Percentiles rank a stretch among this genome's conserved stretches.
phyloP scores from a whole-genome alignment of 2,329 filamentous ascomycete genomes.

The Scedosporium aurantiacum region DNA sequence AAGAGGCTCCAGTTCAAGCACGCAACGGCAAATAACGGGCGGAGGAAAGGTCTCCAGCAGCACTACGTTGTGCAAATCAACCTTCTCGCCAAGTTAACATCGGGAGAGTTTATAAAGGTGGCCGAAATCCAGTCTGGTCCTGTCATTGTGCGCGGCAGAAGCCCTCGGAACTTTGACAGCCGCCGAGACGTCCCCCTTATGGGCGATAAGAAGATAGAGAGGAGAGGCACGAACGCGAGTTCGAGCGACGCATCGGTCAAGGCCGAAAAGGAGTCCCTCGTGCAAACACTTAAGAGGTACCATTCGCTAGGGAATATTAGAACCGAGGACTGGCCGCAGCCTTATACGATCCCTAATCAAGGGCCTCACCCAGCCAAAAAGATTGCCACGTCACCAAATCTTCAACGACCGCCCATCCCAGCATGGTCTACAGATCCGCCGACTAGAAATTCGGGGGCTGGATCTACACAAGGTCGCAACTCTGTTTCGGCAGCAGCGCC shows the following conservation, averaged over 20 bases:
- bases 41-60: slow-evolving; percentile 87
- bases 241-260: slow-evolving; percentile 23
- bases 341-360: slow-evolving; percentile 22
- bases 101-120: slow-evolving; percentile 58
- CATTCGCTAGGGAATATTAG: slow-evolving; percentile 22
- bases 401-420: slow-evolving; percentile 42
- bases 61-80: slow-evolving; percentile 86
- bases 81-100: slow-evolving; percentile 63
- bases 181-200: slow-evolving; percentile 74
- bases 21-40: slow-evolving; percentile 90
- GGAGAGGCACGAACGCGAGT: slow-evolving; percentile 10
- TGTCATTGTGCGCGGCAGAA: slow-evolving; percentile 89
- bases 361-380: slow-evolving; percentile 41
- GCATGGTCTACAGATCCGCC: slow-evolving; percentile 30
- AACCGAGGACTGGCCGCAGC: slow-evolving; percentile 34
- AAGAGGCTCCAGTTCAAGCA: slow-evolving; percentile 93
- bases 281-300: slow-evolving; percentile 19
- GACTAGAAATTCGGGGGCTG: not conserved
- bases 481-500: slow-evolving; percentile 10
- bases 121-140: slow-evolving; percentile 82
- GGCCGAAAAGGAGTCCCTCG: slow-evolving; percentile 18
- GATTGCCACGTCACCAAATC: slow-evolving; percentile 31
- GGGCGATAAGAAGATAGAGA: slow-evolving; percentile 31
- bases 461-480: not conserved
- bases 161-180: slow-evolving; percentile 87